These are phyloP conservation scores for Chrysochromulina tobinii DNA, from an alignment of 78 protist species.

Conservation along the genomic window DNA sequence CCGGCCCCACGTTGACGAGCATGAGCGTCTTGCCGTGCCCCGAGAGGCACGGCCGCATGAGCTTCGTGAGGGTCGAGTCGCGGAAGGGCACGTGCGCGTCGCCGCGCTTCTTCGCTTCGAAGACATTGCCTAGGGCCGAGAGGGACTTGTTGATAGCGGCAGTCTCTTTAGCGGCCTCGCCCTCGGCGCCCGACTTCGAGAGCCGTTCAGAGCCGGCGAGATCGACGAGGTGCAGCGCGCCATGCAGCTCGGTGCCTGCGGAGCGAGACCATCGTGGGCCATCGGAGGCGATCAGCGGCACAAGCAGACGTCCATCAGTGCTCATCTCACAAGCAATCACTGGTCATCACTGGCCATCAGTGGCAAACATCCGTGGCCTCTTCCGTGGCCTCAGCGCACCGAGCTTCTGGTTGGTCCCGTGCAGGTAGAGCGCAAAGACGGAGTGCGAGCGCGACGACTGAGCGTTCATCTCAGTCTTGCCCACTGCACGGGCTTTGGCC, in stretches of 20 bases:
- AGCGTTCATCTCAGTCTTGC: constrained; percentile 57
- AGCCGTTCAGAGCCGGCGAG: constrained; percentile 64
- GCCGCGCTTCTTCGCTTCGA: constrained; percentile 15
- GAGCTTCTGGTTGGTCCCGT: constrained; percentile 10
- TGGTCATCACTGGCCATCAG: no score
- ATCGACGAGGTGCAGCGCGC: constrained; percentile 46
- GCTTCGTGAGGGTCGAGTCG: constrained; percentile 12
- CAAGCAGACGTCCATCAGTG: no score
- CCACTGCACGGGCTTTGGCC: constrained; percentile 50
- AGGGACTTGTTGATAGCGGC: constrained; percentile 52
- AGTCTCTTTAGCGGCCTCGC: constrained; percentile 51
- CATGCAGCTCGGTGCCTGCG: background rate
- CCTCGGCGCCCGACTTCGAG: constrained; percentile 2
- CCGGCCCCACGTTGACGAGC: constrained; percentile 33
- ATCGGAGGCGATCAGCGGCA: no score
- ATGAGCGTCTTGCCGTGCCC: constrained; percentile 33
- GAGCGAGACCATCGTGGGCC: no score
- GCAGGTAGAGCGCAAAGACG: constrained; percentile 53
- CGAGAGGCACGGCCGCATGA: constrained; percentile 31
- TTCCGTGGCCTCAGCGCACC: background rate
- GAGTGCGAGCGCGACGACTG: constrained; percentile 75
- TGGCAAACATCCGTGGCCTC: no score
- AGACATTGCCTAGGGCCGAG: constrained; percentile 56
- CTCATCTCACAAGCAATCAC: no score
- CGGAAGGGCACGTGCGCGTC: constrained; percentile 37